These are phyloP conservation scores for Globisporangium rhizosaccharum DNA, from an alignment of 352 stramenopile species.

Conservation along the genomic window DNA sequence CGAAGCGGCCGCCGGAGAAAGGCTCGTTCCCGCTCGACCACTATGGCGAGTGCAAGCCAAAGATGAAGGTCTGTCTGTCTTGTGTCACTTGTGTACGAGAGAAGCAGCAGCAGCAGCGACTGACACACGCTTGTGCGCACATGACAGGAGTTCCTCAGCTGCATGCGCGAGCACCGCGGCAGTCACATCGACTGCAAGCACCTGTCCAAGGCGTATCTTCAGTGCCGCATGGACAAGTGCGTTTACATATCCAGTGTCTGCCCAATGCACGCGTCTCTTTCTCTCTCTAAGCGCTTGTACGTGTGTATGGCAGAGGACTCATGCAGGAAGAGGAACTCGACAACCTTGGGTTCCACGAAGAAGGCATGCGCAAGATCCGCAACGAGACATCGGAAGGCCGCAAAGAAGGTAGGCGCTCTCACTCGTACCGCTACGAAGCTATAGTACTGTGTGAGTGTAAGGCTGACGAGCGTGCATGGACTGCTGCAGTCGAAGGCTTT, in stretches of 20 bases:
- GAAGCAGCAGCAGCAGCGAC: background rate
- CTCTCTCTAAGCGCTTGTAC: background rate
- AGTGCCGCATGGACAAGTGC: slow-evolving; percentile 89
- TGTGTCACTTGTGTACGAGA: background rate
- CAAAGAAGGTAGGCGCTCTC: slow-evolving; percentile 48
- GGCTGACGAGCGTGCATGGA: background rate
- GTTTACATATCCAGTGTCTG: slow-evolving; percentile 10
- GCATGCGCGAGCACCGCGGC: slow-evolving; percentile 73
- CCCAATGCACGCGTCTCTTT: background rate
- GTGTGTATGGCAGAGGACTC: slow-evolving; percentile 39
- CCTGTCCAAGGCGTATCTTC: slow-evolving; percentile 80
- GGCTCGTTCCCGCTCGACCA: slow-evolving; percentile 89
- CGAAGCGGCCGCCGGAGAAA: slow-evolving; percentile 82
- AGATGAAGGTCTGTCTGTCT: slow-evolving; percentile 55
- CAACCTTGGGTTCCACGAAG: slow-evolving; percentile 75
- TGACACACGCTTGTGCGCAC: background rate
- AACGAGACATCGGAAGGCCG: slow-evolving; percentile 49
- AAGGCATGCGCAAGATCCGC: slow-evolving; percentile 69
- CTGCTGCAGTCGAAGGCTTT: slow-evolving; percentile 60
- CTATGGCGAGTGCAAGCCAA: slow-evolving; percentile 85
- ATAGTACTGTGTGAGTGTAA: background rate
- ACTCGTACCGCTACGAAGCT: background rate
- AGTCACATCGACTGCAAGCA: slow-evolving; percentile 90
- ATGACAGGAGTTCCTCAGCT: slow-evolving; percentile 68
- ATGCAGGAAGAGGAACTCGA: slow-evolving; percentile 86